phyloP scores from a whole-genome alignment of 176 grass and related monocot genomes.

The Zea mays region DNA sequence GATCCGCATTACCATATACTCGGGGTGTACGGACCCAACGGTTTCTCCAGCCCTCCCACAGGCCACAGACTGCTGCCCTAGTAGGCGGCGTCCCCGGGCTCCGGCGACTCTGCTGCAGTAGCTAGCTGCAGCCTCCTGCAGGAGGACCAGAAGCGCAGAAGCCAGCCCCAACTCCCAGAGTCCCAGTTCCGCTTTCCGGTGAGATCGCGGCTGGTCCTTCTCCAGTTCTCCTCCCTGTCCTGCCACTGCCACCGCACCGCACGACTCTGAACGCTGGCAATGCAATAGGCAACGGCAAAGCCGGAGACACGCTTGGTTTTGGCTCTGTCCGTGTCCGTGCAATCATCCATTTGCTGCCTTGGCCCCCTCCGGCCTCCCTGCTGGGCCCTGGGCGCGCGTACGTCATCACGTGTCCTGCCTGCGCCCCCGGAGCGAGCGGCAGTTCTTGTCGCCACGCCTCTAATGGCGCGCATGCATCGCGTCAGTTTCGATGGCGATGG shows the following conservation, averaged over 20 bases:
- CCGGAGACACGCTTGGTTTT: not conserved
- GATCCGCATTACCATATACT: not conserved
- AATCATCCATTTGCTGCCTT: not conserved
- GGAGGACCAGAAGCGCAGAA: not conserved
- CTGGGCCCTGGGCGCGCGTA: not conserved
- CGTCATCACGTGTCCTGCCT: not conserved
- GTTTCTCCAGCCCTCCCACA: too few relatives aligned
- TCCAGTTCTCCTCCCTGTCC: too few relatives aligned
- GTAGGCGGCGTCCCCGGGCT: too few relatives aligned
- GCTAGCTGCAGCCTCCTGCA: not conserved
- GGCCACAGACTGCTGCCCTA: too few relatives aligned
- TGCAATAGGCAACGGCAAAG: too few relatives aligned
- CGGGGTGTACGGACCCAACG: not conserved
- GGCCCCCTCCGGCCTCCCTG: too few relatives aligned
- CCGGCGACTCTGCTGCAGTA: too few relatives aligned
- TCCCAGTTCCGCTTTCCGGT: not conserved
- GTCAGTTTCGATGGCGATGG: not conserved
- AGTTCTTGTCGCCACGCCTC: not conserved
- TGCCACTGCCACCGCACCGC: too few relatives aligned
- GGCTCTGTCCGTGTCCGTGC: not conserved
- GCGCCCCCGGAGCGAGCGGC: not conserved
- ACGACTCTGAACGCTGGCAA: not conserved
- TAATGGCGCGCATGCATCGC: not conserved
- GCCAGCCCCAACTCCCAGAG: not conserved
- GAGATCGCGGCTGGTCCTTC: not conserved